Base-by-base conservation (phyloP, 495 filamentous ascomycete genomes). In the Talaromyces wortmannii region DNA sequence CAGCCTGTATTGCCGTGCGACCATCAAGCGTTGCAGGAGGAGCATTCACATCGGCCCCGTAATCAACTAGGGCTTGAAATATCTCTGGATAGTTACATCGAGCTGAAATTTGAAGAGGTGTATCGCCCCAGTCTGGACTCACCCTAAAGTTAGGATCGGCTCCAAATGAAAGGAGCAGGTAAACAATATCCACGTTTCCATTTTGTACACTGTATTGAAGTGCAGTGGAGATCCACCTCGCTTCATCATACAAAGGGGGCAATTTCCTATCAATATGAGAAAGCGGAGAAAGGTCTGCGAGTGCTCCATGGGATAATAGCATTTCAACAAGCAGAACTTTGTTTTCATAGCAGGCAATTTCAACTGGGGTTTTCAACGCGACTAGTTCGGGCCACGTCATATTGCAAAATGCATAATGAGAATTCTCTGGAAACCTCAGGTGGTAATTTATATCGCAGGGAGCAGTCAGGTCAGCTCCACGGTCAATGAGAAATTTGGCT, bases 21-120 rank as follows among this genome's bases (percentile, higher is more conserved):
- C 56, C 15, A 44, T 23, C 17, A 55, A 45, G 23, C 11, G 46
- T 44, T 42, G 7, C n/a, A 31, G 51, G 51, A n/a, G 51, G 11
- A 47, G 48, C 48, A 57, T 57, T 45, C 18, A 57, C 50, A n/a
- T 55, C 31, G 12, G 50, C 55, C 2, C 33, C 23, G 32, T 44
- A 10, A n/a, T 44, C 29, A 12, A 57, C 10, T 17, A 57, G 48
- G 2, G 46, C 23, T 31, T 55, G 48, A 16, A 55, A 51, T 7
- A 54, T 43, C 30, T 47, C 40, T 18, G 30, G n/a, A 53, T 53
- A 31, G 10, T 33, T 33, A 30, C 12, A 23, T 13, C 18, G 31
- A 15, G 51, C 51, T 50, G 48, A 30, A 32, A 50, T 17, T 11
- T 50, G 48, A 31, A 33, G 48, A 36, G 48, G 48, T 32, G 48